A percentile compares a stretch with the other conserved stretches of the same genome.
Conservation (phyloP, 768 basidiomycete species). For the Mycena alexandri region DNA sequence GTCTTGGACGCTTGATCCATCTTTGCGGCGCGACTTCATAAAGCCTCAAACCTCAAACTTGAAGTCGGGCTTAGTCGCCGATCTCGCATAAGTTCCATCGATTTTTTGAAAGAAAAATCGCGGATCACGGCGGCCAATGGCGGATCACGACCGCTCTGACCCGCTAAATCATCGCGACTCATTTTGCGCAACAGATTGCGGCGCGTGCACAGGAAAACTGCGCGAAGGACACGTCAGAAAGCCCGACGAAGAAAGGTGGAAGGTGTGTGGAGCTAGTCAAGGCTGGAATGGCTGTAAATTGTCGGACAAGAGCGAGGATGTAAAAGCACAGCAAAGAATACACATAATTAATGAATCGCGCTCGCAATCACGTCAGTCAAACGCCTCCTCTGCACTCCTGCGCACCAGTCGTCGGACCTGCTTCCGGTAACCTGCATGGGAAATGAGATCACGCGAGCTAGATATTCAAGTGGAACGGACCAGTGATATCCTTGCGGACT, state of each 20-base stretch:
- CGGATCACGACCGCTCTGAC: too few species aligned
- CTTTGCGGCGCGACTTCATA: too few species aligned
- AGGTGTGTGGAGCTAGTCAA: too few species aligned
- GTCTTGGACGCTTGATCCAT: too few species aligned
- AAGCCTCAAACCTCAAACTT: too few species aligned
- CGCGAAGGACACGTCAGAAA: too few species aligned
- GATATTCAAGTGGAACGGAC: constrained; percentile 53
- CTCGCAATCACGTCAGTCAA: constrained; percentile 60
- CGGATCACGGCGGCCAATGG: too few species aligned
- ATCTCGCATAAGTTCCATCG: too few species aligned
- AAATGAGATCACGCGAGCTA: constrained; percentile 25
- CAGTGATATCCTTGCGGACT: constrained; percentile 71
- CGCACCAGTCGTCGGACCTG: constrained; percentile 93
- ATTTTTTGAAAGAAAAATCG: too few species aligned
- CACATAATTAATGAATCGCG: constrained; percentile 27
- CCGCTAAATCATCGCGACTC: constrained; percentile 8
- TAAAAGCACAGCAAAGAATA: constrained; percentile 37
- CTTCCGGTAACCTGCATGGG: constrained; percentile 85
- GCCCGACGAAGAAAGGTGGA: too few species aligned
- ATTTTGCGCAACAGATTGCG: neutral
- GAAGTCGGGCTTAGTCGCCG: too few species aligned
- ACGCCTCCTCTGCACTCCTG: constrained; percentile 90
- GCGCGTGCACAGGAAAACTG: neutral
- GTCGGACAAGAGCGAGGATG: constrained; percentile 13
- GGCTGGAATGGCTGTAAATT: neutral